A percentile compares a stretch with the other conserved stretches of the same genome.
phyloP scores from a whole-genome alignment of 805 yeast species.

The Komagataella kurtzmanii region DNA sequence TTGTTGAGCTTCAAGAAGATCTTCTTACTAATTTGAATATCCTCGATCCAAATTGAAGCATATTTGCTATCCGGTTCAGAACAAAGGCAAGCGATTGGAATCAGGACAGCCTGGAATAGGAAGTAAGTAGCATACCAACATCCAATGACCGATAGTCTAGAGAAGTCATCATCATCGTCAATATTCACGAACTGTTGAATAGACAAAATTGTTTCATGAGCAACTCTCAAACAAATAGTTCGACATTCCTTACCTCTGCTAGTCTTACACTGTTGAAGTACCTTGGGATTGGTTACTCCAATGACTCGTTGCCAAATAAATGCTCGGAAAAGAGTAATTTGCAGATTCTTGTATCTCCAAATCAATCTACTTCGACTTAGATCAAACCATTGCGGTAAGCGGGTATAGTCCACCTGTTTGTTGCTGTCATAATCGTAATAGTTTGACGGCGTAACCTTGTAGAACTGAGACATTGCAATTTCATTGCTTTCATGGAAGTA shows the following conservation, averaged over 20 bases:
- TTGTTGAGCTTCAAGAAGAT: slow-evolving; percentile 22
- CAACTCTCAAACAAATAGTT: slow-evolving; percentile 32
- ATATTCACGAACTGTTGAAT: slow-evolving; percentile 23
- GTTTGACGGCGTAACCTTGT: slow-evolving; percentile 8
- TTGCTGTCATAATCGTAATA: not conserved
- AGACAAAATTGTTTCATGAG: slow-evolving; percentile 37
- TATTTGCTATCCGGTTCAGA: slow-evolving; percentile 35
- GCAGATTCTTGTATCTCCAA: slow-evolving; percentile 48
- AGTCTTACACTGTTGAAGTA: slow-evolving; percentile 18
- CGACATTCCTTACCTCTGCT: slow-evolving; percentile 36
- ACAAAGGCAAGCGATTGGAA: slow-evolving; percentile 40
- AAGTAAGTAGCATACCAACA: slow-evolving; percentile 57
- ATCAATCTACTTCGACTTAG: slow-evolving; percentile 36
- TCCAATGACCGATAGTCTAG: slow-evolving; percentile 29
- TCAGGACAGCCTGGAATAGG: slow-evolving; percentile 47
- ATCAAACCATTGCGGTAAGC: slow-evolving; percentile 36
- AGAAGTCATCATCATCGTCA: slow-evolving; percentile 1
- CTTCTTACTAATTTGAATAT: slow-evolving; percentile 26
- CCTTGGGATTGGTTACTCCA: slow-evolving; percentile 20
- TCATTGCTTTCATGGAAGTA: slow-evolving; percentile 24
- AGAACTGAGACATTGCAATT: slow-evolving; percentile 12
- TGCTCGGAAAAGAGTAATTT: slow-evolving; percentile 40
- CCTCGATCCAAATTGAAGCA: slow-evolving; percentile 27
- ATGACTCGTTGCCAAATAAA: slow-evolving; percentile 40
- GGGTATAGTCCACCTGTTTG: slow-evolving; percentile 7